Evolutionary conservation across 495 filamentous ascomycete genomes (phyloP).

Genomic region (Oleoguttula mirabilis): DNA sequence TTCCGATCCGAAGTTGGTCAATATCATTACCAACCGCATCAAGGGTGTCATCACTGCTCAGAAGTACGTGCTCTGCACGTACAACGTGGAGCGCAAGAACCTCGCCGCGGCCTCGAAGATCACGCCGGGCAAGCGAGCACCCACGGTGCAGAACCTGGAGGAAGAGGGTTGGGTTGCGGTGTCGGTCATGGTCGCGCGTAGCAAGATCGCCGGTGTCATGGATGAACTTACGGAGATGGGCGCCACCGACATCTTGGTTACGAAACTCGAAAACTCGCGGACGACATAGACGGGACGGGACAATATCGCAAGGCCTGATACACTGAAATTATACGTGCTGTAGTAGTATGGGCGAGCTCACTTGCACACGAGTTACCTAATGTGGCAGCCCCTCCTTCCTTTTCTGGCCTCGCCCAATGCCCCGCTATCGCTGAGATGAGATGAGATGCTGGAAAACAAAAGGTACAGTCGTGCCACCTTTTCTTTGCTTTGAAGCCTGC

Average conservation of each 20-base stretch:
- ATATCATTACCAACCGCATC: conserved; percentile 71
- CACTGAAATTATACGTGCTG: too few species aligned
- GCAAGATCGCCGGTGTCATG: conserved; percentile 78
- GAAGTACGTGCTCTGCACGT: conserved; percentile 88
- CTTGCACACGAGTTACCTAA: too few species aligned
- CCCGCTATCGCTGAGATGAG: too few species aligned
- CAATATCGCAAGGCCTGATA: too few species aligned
- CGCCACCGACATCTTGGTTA: conserved; percentile 76
- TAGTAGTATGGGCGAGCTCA: too few species aligned
- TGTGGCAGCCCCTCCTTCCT: conserved; percentile 5
- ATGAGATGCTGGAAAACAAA: too few species aligned
- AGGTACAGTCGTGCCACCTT: too few species aligned
- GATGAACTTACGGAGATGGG: conserved; percentile 70
- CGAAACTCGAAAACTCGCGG: conserved; percentile 78
- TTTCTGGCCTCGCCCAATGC: neutral
- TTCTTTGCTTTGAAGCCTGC: too few species aligned
- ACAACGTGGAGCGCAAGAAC: conserved; percentile 66
- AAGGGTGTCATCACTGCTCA: conserved; percentile 91
- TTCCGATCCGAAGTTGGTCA: conserved; percentile 64
- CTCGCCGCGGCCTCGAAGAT: conserved; percentile 59
- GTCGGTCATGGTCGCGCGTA: conserved; percentile 87
- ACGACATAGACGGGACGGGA: conserved; percentile 34
- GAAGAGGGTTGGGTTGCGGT: conserved; percentile 88
- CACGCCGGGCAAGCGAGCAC: conserved; percentile 89
- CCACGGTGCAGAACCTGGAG: conserved; percentile 77